Conservation (phyloP, 495 filamentous ascomycete genomes). For the Penicillium coffeae region DNA sequence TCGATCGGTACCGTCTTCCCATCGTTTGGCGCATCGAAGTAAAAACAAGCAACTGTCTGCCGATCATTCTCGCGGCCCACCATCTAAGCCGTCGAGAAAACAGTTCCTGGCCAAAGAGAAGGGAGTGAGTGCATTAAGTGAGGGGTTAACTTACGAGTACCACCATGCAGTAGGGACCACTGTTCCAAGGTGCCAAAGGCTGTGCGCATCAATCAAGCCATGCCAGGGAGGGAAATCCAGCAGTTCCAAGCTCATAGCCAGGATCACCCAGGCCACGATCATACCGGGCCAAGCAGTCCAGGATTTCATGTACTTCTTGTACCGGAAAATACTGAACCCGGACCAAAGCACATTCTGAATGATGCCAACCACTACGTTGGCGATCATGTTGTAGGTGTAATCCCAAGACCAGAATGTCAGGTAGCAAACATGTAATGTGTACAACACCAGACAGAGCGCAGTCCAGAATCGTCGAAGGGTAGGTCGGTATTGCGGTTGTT, state of each 20-base stretch:
- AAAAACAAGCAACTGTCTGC: too few relatives aligned
- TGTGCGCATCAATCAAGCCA: conserved; percentile 88
- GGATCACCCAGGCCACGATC: conserved; percentile 86
- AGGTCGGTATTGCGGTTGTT: conserved; percentile 48
- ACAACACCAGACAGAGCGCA: conserved; percentile 62
- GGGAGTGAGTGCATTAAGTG: conserved; percentile 1
- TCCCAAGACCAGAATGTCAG: conserved; percentile 84
- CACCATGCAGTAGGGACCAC: conserved; percentile 85
- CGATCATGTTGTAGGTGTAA: conserved; percentile 96
- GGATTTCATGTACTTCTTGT: conserved; percentile 57
- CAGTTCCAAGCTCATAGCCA: conserved; percentile 93
- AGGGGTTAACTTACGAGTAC: conserved; percentile 74
- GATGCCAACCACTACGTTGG: conserved; percentile 79
- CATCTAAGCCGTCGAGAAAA: too few relatives aligned
- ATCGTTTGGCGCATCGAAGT: too few relatives aligned
- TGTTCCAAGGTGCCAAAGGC: conserved; percentile 91
- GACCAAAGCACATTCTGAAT: conserved; percentile 84
- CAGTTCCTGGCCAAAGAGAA: too few relatives aligned
- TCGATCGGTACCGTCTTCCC: too few relatives aligned
- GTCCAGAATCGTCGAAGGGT: conserved; percentile 72
- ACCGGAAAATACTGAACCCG: conserved; percentile 72
- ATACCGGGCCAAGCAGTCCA: conserved; percentile 93
- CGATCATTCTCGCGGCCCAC: too few relatives aligned
- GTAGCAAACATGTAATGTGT: conserved; percentile 75
- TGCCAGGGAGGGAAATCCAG: conserved; percentile 87